A percentile compares a stretch with the other conserved stretches of the same genome.
Conservation (phyloP, 805 yeast species). For the Nakazawaea molendinolei region DNA sequence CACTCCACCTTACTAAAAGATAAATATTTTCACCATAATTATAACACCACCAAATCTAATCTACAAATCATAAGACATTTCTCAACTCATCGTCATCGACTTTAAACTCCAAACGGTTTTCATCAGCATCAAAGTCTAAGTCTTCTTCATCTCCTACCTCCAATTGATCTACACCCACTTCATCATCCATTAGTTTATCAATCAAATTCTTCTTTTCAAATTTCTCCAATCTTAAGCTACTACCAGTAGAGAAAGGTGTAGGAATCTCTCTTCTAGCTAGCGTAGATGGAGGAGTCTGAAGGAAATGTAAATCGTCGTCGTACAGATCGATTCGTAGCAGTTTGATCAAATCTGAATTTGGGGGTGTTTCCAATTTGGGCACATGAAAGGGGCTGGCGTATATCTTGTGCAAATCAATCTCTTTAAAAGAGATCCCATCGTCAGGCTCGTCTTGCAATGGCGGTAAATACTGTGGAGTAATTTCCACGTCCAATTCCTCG, state of each 20-base stretch:
- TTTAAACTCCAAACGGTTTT: background rate
- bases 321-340: slow-evolving; percentile 1
- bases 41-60: background rate
- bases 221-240: too few relatives aligned
- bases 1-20: too few relatives aligned
- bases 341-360: background rate
- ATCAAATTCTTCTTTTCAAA: too few relatives aligned
- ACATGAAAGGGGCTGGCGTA: slow-evolving; percentile 9
- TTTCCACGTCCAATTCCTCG: slow-evolving; percentile 7
- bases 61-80: background rate
- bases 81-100: slow-evolving; percentile 6
- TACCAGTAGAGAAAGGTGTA: too few relatives aligned
- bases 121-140: background rate
- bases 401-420: slow-evolving; percentile 4
- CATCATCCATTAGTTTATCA: too few relatives aligned
- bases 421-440: slow-evolving; percentile 9
- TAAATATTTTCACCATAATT: background rate
- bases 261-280: too few relatives aligned
- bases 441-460: slow-evolving; percentile 10
- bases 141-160: too few relatives aligned
- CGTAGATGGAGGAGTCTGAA: too few relatives aligned
- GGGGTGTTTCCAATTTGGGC: background rate
- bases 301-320: too few relatives aligned
- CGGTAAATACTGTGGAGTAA: background rate
- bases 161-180: too few relatives aligned